A percentile compares a stretch with the other conserved stretches of the same genome.
Evolutionary conservation across 148 eudicot genomes (phyloP).

Genomic region (Camellia granthamiana): DNA sequence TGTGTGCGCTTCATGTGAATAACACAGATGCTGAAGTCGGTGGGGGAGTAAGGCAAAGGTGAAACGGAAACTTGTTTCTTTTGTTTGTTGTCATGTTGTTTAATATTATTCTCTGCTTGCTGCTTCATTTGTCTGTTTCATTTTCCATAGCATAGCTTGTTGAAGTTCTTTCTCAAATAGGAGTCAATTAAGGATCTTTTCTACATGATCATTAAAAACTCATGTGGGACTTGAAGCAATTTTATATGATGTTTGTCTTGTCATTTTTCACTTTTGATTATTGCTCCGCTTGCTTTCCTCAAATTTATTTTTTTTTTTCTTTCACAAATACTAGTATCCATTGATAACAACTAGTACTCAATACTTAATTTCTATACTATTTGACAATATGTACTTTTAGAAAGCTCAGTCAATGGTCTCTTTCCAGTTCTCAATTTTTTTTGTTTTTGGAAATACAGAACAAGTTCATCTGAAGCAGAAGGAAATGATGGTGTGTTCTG

Average conservation of each 20-base stretch:
- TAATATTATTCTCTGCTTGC: background rate
- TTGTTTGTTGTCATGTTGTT: background rate
- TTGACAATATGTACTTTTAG: background rate
- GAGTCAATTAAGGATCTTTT: too few species aligned
- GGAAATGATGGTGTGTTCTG: constrained; percentile 92
- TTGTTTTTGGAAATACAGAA: constrained; percentile 37
- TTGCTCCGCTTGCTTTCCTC: background rate
- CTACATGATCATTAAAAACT: too few species aligned
- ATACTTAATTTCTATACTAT: background rate
- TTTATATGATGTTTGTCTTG: too few species aligned
- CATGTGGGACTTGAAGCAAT: too few species aligned
- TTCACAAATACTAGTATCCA: background rate
- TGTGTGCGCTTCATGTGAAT: constrained; percentile 76
- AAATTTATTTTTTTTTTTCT: too few species aligned
- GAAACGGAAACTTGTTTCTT: constrained; percentile 6
- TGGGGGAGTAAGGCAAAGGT: constrained; percentile 95
- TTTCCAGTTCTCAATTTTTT: background rate
- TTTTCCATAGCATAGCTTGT: too few species aligned
- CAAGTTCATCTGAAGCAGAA: constrained; percentile 83
- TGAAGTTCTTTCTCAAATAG: too few species aligned
- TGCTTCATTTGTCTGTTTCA: background rate
- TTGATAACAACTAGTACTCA: background rate
- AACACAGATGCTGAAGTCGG: constrained; percentile 87
- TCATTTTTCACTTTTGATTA: background rate
- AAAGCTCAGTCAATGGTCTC: background rate